phyloP scores from a whole-genome alignment of 345 rosid species.

The Sisymbrium irio region DNA sequence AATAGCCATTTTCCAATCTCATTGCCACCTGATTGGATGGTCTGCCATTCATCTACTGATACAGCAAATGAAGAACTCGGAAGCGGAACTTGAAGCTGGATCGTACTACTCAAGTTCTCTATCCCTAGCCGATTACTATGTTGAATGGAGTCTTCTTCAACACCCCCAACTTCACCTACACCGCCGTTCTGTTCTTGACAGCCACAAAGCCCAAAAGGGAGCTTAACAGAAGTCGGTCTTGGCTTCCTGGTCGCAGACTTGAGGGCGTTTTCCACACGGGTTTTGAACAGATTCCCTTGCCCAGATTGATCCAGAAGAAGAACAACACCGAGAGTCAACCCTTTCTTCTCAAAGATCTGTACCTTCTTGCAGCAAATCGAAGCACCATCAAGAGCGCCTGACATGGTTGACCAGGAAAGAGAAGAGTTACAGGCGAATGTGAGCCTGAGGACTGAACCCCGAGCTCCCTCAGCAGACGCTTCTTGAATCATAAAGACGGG shows the following conservation, averaged over 20 bases:
- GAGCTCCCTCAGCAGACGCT: conserved; percentile 52
- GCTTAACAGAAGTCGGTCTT: conserved; percentile 66
- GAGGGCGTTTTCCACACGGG: conserved; percentile 66
- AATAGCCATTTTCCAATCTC: conserved; percentile 79
- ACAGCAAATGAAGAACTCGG: conserved; percentile 67
- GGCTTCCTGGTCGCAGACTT: conserved; percentile 69
- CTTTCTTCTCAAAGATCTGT: conserved; percentile 93
- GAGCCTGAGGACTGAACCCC: conserved; percentile 60
- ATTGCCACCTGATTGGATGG: conserved; percentile 61
- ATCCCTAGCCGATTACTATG: conserved; percentile 47
- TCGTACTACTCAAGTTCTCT: conserved; percentile 44
- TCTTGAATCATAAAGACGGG: conserved; percentile 81
- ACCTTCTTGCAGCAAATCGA: conserved; percentile 81
- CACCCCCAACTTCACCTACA: conserved; percentile 60
- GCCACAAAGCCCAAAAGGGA: conserved; percentile 92
- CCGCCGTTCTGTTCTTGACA: conserved; percentile 82
- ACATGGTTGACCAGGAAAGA: conserved; percentile 79
- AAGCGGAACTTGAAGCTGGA: conserved; percentile 76
- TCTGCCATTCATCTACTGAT: conserved; percentile 93
- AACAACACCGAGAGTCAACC: conserved; percentile 76
- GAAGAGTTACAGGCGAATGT: conserved; percentile 78
- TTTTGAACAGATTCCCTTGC: conserved; percentile 56
- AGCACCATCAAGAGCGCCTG: conserved; percentile 70
- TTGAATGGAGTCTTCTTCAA: conserved; percentile 64
- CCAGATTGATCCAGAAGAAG: conserved; percentile 61